Base-by-base conservation (phyloP, 2,329 filamentous ascomycete genomes). In the Fusarium lateritium region DNA sequence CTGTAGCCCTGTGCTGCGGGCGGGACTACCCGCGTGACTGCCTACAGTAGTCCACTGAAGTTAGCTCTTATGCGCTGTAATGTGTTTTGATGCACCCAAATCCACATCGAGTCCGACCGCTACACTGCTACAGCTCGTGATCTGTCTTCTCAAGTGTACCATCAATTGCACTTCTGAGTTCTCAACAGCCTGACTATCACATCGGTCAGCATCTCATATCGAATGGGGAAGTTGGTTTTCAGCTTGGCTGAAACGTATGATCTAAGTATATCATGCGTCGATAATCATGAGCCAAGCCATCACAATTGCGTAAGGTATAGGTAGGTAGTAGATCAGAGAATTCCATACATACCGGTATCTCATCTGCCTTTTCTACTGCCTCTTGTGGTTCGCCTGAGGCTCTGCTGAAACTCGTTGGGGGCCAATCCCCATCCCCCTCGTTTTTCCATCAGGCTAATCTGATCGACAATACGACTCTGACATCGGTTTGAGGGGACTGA, bases 341-440 rank as follows among this genome's bases (percentile, higher is more conserved):
- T 28, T 28, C 26, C 3, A 10, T 31, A 10, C 28, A 31, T 31
- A 31, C 28, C 28, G 19, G 19, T 19, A 19, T 3, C 19, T 19
- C 10, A 9, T 31, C 13, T 31, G 28, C 28, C 28, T 31, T 31
- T 11, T 31, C 28, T 13, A 31, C 28, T 17, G 43, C 43, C 43
- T 61, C 15, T n/a, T 36, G n/a, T 61, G 54, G 57, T 61, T 60
- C 57, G 57, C 57, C 56, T 59, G 54, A 21, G 54, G 57, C 54
- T 61, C 54, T 49, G 13, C 28, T 13, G 28, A 31, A 31, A 31
- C 28, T 10, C 10, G 28, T 31, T 31, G 28, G 28, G 28, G 28
- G 28, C 28, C 28, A 31, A 31, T 31, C 28, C 28, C 10, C 28
- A 13, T 31, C 10, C 28, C 28, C 28, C 28, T 31, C 28, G 28